These are phyloP conservation scores for Aspergillus ustus DNA, from an alignment of 2,329 filamentous ascomycete genomes.

Conservation along the genomic window DNA sequence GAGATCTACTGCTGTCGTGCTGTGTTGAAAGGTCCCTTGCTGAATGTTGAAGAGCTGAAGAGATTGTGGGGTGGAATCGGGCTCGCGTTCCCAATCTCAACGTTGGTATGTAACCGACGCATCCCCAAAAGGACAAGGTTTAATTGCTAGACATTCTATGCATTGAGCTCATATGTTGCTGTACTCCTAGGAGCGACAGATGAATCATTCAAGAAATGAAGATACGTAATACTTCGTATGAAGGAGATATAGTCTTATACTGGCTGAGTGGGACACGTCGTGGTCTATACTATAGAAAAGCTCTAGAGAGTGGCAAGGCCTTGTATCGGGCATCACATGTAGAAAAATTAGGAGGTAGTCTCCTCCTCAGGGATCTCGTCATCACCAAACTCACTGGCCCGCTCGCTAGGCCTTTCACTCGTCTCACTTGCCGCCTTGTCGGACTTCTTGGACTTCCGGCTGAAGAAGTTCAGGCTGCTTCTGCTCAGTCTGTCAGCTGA, in stretches of 20 bases:
- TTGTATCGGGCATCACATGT: background rate
- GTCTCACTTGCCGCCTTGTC: conserved; percentile 49
- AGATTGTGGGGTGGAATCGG: conserved; percentile 12
- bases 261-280: background rate
- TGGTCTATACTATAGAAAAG: conserved; percentile 7
- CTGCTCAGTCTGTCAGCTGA: conserved; percentile 49
- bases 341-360: conserved; percentile 10
- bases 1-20: background rate
- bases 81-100: background rate
- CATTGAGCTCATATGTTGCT: background rate
- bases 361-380: conserved; percentile 45
- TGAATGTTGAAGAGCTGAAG: conserved; percentile 1
- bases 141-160: too few relatives aligned
- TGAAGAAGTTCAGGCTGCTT: conserved; percentile 53
- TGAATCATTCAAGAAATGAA: background rate
- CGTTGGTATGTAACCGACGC: conserved; percentile 1
- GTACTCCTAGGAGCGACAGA: background rate
- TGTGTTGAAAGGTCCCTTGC: background rate
- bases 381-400: conserved; percentile 49
- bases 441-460: conserved; percentile 51
- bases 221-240: background rate
- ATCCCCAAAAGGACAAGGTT: background rate
- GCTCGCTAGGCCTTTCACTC: conserved; percentile 50
- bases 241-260: conserved; percentile 6
- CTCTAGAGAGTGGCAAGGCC: conserved; percentile 4